A percentile compares a stretch with the other conserved stretches of the same genome.
Evolutionary conservation across 805 yeast species (phyloP).

Genomic region (Teunomyces lycoperdinae): DNA sequence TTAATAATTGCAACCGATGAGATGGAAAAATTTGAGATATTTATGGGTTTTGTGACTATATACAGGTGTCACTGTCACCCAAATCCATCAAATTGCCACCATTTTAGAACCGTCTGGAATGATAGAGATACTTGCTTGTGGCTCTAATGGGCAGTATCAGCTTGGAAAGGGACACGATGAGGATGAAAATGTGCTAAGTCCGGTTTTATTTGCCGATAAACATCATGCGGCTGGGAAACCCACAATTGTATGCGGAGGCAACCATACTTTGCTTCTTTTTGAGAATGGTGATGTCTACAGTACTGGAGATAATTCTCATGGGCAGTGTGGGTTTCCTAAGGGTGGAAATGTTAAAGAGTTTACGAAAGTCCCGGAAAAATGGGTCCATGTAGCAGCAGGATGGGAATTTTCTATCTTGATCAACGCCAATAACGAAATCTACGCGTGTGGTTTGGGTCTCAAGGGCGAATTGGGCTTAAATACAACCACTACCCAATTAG

Average conservation of each 20-base stretch:
- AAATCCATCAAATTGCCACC: too few species aligned
- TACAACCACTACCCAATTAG: slow-evolving; percentile 4
- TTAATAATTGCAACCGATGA: slow-evolving; percentile 4
- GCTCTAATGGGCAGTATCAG: slow-evolving; percentile 82
- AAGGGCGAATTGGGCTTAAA: slow-evolving; percentile 74
- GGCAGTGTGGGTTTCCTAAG: slow-evolving; percentile 48
- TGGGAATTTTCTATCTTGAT: slow-evolving; percentile 73
- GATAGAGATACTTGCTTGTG: slow-evolving; percentile 51
- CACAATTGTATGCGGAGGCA: slow-evolving; percentile 73
- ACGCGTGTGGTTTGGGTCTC: slow-evolving; percentile 58
- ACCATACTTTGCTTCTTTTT: slow-evolving; percentile 68
- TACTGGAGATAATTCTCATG: slow-evolving; percentile 56
- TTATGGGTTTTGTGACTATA: neutral
- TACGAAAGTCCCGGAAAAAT: slow-evolving; percentile 18
- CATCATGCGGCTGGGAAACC: slow-evolving; percentile 8
- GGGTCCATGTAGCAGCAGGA: slow-evolving; percentile 63
- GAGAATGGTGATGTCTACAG: slow-evolving; percentile 52
- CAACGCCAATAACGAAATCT: slow-evolving; percentile 37
- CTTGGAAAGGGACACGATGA: slow-evolving; percentile 57
- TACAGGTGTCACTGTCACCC: neutral
- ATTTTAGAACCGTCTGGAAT: neutral
- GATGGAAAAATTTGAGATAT: slow-evolving; percentile 1
- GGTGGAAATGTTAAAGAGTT: slow-evolving; percentile 14
- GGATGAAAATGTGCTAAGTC: slow-evolving; percentile 33
- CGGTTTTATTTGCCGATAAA: slow-evolving; percentile 12